Percentiles rank a stretch among this genome's conserved stretches.
These are phyloP conservation scores for Ophiostoma fasciatum DNA, from an alignment of 2,329 filamentous ascomycete species.

Conservation along the genomic window DNA sequence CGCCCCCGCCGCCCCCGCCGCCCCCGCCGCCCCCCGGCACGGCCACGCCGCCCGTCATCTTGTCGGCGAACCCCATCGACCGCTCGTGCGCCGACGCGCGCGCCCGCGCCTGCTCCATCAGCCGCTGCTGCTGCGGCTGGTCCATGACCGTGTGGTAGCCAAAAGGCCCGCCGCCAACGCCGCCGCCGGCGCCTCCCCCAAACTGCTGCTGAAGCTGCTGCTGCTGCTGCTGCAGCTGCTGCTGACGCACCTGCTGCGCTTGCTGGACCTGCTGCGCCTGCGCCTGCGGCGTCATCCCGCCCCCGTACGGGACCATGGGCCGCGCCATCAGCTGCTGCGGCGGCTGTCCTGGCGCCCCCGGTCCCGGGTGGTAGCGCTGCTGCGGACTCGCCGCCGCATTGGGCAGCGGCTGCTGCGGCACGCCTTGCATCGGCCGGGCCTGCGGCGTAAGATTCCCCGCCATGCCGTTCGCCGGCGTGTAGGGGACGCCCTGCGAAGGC, in stretches of 20 bases:
- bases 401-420: slow-evolving; percentile 9
- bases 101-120: slow-evolving; percentile 35
- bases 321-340: slow-evolving; percentile 13
- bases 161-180: slow-evolving; percentile 20
- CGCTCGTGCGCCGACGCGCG: slow-evolving; percentile 27
- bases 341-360: slow-evolving; percentile 11
- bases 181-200: slow-evolving; percentile 16
- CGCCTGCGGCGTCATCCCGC: slow-evolving; percentile 11
- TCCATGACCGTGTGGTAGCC: slow-evolving; percentile 35
- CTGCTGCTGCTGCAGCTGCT: slow-evolving; percentile 3
- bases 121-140: slow-evolving; percentile 33
- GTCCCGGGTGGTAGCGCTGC: slow-evolving; percentile 17
- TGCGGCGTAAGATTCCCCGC: too few relatives aligned
- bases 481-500: slow-evolving; percentile 7
- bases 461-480: slow-evolving; percentile 29
- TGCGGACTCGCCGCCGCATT: slow-evolving; percentile 17
- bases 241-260: too few relatives aligned
- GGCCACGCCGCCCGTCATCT: slow-evolving; percentile 15
- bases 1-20: slow-evolving; percentile 9
- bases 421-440: too few relatives aligned
- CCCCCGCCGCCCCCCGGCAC: slow-evolving; percentile 16
- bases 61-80: slow-evolving; percentile 24
- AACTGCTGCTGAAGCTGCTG: slow-evolving; percentile 12
- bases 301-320: slow-evolving; percentile 15
- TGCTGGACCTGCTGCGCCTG: slow-evolving; percentile 3